Evolutionary conservation across 305 asterid species (phyloP), one percentile per base, ranked within the genome.

Genomic region (Lippia alba): DNA sequence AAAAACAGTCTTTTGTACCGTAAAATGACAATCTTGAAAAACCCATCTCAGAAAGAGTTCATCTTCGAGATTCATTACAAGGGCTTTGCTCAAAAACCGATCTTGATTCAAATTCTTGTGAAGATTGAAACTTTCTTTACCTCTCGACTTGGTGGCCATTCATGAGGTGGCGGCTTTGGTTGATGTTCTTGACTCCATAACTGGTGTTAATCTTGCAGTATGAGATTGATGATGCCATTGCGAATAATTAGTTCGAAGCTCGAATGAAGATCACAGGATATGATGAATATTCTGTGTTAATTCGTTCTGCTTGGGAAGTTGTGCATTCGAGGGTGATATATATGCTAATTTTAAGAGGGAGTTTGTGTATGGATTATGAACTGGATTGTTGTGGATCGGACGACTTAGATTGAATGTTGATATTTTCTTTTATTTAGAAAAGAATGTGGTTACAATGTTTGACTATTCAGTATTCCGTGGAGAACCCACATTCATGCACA

Each of bases 181-280:
- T 45, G 56, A 14, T 19, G 8, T 64, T 64, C 41, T 9, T 46
- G 69, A 64, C 46, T 30, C 24, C 45, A 30, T 45, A 46, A 15
- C 45, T 57, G n/a, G n/a, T 24, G 69, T 15, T 48, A 45, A 64
- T 8, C 1, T 24, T 56, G 17, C 49, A 40, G 30, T 19, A 56
- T 14, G 64, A 40, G 30, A 19, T 40, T 14, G 56, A 15, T 4
- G 69, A 11, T 45, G 69, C 69, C 57, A 48, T 48, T 14, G 15
- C 45, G 1, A 34, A 11, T 51, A 15, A 2, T 9, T 15, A 49
- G 6, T 15, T 9, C 6, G 3, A 17, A 24, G 30, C 30, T 24
- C 12, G 41, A 55, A 1, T 56, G 14, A 30, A 18, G 39, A 57
- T 15, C 48, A 34, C 19, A 58, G 3, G 45, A 58, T 58, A 51